phyloP scores from a whole-genome alignment of 352 stramenopile species.

The Phytophthora melonis region DNA sequence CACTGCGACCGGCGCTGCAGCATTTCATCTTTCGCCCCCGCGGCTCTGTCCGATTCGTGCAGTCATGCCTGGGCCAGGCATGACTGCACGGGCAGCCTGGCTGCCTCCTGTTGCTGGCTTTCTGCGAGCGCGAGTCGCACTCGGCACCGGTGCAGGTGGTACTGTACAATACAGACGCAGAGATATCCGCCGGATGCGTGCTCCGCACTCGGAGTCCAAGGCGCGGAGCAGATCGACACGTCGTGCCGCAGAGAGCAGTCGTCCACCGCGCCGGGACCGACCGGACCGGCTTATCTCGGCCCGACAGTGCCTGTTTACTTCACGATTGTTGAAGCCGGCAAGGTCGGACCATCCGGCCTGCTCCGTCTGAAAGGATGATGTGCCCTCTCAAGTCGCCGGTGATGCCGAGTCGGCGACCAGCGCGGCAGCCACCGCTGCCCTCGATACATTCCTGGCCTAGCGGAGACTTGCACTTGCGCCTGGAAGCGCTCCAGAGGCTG shows the following conservation, averaged over 20 bases:
- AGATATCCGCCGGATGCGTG: neutral
- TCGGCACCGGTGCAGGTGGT: constrained; percentile 10
- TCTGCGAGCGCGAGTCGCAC: constrained; percentile 12
- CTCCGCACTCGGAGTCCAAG: constrained; percentile 9
- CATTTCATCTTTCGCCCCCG: constrained; percentile 43
- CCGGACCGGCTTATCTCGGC: constrained; percentile 10
- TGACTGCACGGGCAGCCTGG: too few species aligned
- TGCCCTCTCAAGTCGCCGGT: neutral
- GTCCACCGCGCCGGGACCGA: constrained; percentile 8
- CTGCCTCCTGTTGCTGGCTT: constrained; percentile 28
- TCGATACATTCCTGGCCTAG: constrained; percentile 34
- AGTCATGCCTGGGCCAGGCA: constrained; percentile 34
- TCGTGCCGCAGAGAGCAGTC: constrained; percentile 36
- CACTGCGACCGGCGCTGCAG: constrained; percentile 34
- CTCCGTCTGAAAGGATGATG: constrained; percentile 12
- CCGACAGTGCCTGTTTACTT: constrained; percentile 12
- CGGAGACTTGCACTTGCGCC: neutral
- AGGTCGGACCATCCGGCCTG: constrained; percentile 30
- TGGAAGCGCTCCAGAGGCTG: neutral
- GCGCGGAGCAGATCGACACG: constrained; percentile 29
- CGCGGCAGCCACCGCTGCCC: neutral
- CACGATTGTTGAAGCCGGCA: constrained; percentile 22
- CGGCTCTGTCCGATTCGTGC: constrained; percentile 37
- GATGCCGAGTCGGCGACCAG: neutral
- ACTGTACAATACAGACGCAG: neutral